Base-by-base conservation (phyloP, 73 alveolate species). In the Vitrella brassicaformis region DNA sequence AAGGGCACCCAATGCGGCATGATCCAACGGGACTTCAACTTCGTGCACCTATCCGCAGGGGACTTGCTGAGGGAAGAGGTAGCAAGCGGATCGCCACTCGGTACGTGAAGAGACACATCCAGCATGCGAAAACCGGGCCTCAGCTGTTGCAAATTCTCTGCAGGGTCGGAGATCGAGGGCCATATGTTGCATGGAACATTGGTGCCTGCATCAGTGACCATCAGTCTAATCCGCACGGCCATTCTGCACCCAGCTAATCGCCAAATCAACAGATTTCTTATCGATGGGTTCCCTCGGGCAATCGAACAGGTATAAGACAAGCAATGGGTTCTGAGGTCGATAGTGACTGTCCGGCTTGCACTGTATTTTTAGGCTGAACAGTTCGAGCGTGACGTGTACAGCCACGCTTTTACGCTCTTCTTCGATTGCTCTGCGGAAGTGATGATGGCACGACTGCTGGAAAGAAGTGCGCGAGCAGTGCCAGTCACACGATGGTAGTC, bases 1-100 rank as follows among this genome's bases (percentile, higher is more conserved):
- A 93, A 93, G 81, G 96, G 97, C n/a, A 93, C 98, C 27, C 92
- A 93, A 79, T 91, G 97, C 80, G 89, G 86, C 69, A 77, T 71
- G 39, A 87, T 94, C 56, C 85, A 87, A 70, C 72, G 74, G 47
- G 85, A 85, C 56, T 84, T 64, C 31, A 89, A 84, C 67, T 88
- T 80, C 79, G 74, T 74, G 76, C 96, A 90, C 75, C 73, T 90
- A 39, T 84, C 94, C n/a, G 88, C 94, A 27, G 96, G 96, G 4
- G 96, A 90, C 78, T 80, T 90, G 66, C 75, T 88, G 28, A 70
- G 96, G 71, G 94, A 68, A 47, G 96, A 90, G 82, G 81, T 71
- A 64, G 70, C 68, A n/a, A 72, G 56, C 56, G 80, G 71, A 31
- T 66, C 79, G n/a, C 19, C n/a, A n/a, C n/a, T n/a, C n/a, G n/a